Conservation (phyloP, 1,284 basidiomycete species). For the Cryptococcus sp. region DNA sequence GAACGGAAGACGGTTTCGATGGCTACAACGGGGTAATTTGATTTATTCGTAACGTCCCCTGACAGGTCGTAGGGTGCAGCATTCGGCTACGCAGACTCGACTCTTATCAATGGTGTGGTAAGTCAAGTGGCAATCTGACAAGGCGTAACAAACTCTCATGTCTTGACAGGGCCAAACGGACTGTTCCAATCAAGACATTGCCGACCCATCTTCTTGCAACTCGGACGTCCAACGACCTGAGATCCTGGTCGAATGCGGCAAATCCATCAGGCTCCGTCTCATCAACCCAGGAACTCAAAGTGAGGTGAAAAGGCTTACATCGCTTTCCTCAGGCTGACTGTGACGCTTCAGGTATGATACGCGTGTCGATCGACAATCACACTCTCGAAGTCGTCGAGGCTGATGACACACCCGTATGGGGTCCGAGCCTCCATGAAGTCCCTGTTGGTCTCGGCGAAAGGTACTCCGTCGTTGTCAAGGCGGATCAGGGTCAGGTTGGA, state of each 20-base stretch:
- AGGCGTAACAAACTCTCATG: not conserved
- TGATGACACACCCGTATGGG: slow-evolving; percentile 32
- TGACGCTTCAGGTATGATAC: slow-evolving; percentile 2
- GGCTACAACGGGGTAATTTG: slow-evolving; percentile 25
- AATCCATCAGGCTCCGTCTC: slow-evolving; percentile 25
- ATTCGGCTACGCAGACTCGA: slow-evolving; percentile 24
- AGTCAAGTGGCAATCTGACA: not conserved
- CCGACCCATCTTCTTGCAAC: not conserved
- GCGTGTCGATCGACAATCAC: slow-evolving; percentile 35
- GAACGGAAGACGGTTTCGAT: not conserved
- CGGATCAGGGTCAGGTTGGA: slow-evolving; percentile 23
- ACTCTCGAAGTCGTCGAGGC: slow-evolving; percentile 30
- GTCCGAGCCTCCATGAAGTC: slow-evolving; percentile 27
- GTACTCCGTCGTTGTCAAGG: slow-evolving; percentile 40
- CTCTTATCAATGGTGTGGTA: slow-evolving; percentile 37
- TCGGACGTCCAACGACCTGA: slow-evolving; percentile 3
- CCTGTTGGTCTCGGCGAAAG: slow-evolving; percentile 33
- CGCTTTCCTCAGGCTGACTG: no score
- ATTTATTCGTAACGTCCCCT: not conserved
- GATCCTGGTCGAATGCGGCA: slow-evolving; percentile 18
- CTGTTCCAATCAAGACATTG: not conserved
- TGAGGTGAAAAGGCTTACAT: no score
- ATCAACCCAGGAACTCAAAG: slow-evolving; percentile 29
- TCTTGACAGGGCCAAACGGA: slow-evolving; percentile 6
- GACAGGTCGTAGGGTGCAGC: slow-evolving; percentile 7